A percentile compares a stretch with the other conserved stretches of the same genome.
These are phyloP conservation scores for Gracilaria caudata DNA, from an alignment of 23 red algal species.

Conservation along the genomic window DNA sequence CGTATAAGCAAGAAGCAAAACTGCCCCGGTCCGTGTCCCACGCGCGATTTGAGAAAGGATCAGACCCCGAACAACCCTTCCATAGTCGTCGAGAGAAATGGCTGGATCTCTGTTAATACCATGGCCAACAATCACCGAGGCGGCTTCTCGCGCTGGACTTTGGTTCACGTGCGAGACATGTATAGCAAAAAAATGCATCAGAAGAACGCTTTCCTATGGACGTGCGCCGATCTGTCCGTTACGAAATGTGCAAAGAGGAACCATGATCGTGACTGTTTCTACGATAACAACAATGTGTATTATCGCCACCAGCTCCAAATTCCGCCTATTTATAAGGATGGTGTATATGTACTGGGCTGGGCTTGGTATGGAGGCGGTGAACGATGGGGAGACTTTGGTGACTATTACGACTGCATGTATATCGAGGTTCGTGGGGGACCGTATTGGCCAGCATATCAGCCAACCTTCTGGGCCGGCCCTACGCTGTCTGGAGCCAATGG, in stretches of 20 bases:
- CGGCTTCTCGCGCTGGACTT: conserved; percentile 61
- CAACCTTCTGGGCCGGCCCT: conserved; percentile 43
- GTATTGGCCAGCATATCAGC: conserved; percentile 28
- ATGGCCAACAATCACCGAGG: conserved; percentile 59
- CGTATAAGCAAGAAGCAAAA: conserved; percentile 58
- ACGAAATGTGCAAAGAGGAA: conserved; percentile 46
- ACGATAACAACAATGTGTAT: conserved; percentile 44
- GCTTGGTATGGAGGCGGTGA: conserved; percentile 74
- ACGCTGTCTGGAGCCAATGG: conserved; percentile 20
- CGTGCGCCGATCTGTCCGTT: conserved; percentile 44
- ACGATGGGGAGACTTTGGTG: conserved; percentile 41
- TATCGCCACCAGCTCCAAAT: conserved; percentile 43
- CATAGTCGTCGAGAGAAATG: conserved; percentile 14
- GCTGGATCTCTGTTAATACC: conserved; percentile 31
- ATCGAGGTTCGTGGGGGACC: conserved; percentile 51
- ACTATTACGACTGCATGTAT: conserved; percentile 78
- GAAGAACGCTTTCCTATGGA: conserved; percentile 59
- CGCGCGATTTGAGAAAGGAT: conserved; percentile 27
- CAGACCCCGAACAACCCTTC: conserved; percentile 57
- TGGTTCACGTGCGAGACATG: conserved; percentile 56
- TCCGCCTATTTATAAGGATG: conserved; percentile 51
- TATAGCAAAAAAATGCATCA: conserved; percentile 55
- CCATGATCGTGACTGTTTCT: conserved; percentile 55
- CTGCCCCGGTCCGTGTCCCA: conserved; percentile 75
- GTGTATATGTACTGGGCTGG: conserved; percentile 68